Base-by-base conservation (phyloP, 2,329 filamentous ascomycete genomes). In the Botrytis deweyae region DNA sequence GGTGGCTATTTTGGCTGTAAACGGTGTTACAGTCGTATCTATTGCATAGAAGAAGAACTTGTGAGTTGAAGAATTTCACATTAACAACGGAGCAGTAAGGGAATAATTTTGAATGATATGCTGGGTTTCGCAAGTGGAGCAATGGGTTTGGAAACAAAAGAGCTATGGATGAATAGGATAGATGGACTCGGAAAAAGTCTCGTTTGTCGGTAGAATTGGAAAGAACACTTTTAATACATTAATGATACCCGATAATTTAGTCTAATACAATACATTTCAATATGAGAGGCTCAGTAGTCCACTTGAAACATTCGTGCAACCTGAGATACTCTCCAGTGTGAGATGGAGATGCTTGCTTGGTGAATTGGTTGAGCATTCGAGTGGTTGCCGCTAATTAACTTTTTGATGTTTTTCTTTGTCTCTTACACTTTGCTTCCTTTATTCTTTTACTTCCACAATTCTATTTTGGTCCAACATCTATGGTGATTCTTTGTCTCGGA, bases 1-100 rank as follows among this genome's bases (percentile, higher is more conserved):
- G 87, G 80, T 98, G 95, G 95, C 83, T 98, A 81, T 84, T 97
- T 76, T 97, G 72, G 72, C 66, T 73, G 40, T 73, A 52, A 72
- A 25, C 9, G 25, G 18, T 40, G 14, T 16, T 71, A 49, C 29
- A n/a, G n/a, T 25, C n/a, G 18, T 18, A 18, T 29, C 6, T 12
- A 29, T 29, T 29, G 18, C 36, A 33, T 10, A n/a, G n/a, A 68
- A n/a, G 38, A 68, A n/a, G 12, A 58, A 22, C 25, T 9, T 29
- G n/a, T 10, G 49, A 42, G 9, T 18, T 10, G 3, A 20, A 58
- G 49, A 18, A 62, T 29, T 22, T 44, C 29, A 46, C 20, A 36
- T 62, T 36, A 63, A 38, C 36, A 36, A n/a, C 12, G 8, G 55
- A 25, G n/a, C 3, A 18, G 29, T 12, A 40, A 14, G 36, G 36